Evolutionary conservation across 2,329 filamentous ascomycete species (phyloP), one percentile per base, ranked within the genome.

Genomic region (Amphichorda felina): DNA sequence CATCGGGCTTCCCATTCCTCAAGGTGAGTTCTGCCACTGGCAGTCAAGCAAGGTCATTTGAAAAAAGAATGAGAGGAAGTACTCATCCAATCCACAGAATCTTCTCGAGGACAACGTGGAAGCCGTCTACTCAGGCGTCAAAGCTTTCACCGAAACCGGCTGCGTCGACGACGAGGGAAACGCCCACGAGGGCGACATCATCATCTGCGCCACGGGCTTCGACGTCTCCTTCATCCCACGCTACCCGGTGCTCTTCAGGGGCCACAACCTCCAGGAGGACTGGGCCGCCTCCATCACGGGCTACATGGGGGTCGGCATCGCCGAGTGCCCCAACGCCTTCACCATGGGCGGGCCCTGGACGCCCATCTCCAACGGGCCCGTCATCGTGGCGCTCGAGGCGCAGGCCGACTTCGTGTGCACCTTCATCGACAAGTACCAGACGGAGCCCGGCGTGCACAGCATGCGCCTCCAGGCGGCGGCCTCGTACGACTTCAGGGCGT

Each of bases 351-450:
- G 57, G 1, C 57, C 56, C n/a, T 56, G 55, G 41, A 50, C 47
- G 11, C 50, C 50, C 8, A 47, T 58, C 21, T 51, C 48, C 34
- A 53, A 54, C 41, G 52, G 52, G 13, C 64, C 60, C 40, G 60
- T 68, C 18, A 68, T 72, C 45, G 68, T 69, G 4, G 53, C 68
- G 9, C 60, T 54, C 41, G 63, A 70, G 39, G 67, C 70, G 49
- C 67, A 69, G 35, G 66, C 70, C 19, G 58, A 54, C 37, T 72
- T 72, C 49, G 64, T 75, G 38, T 53, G 68, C 7, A 52, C 60
- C 21, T 52, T 62, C 14, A 64, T 72, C 30, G 48, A 46, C 29
- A 70, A 70, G 49, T 65, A 60, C 38, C 68, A 72, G 45, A 63
- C 56, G 8, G 63, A 74, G 45, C 31, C 31, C 7, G 19, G 14